Percentiles rank a stretch among this genome's conserved stretches.
phyloP scores from a whole-genome alignment of 2,329 filamentous ascomycete genomes.

The Emmonsiellopsis sp. region DNA sequence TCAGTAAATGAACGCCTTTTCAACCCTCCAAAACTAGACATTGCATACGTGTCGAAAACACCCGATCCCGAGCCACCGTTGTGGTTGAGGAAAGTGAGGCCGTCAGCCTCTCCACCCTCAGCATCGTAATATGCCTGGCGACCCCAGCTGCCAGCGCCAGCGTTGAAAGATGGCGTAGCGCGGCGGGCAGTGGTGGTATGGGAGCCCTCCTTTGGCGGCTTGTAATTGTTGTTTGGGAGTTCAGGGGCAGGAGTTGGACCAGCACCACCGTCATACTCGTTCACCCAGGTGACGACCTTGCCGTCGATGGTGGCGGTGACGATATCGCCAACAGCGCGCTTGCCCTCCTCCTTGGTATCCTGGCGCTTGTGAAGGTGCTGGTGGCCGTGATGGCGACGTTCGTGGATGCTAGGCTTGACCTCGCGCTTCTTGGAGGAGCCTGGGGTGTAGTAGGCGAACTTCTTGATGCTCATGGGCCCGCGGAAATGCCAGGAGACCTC shows the following conservation, averaged over 20 bases:
- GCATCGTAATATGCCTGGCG: slow-evolving; percentile 43
- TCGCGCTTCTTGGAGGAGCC: slow-evolving; percentile 31
- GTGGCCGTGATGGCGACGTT: slow-evolving; percentile 42
- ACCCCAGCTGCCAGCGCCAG: slow-evolving; percentile 27
- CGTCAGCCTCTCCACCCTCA: slow-evolving; percentile 35
- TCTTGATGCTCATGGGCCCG: slow-evolving; percentile 57
- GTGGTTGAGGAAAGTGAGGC: slow-evolving; percentile 52
- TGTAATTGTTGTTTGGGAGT: neutral
- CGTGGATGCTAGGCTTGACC: slow-evolving; percentile 25
- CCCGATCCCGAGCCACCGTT: slow-evolving; percentile 48
- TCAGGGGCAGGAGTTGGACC: slow-evolving; percentile 9
- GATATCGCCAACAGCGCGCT: slow-evolving; percentile 41
- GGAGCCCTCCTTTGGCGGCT: neutral
- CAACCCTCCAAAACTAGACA: neutral
- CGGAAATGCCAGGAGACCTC: slow-evolving; percentile 66
- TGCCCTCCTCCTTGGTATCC: slow-evolving; percentile 25
- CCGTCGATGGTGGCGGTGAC: slow-evolving; percentile 54
- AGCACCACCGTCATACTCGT: slow-evolving; percentile 41
- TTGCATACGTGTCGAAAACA: slow-evolving; percentile 41
- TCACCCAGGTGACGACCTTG: slow-evolving; percentile 49
- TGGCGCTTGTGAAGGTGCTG: slow-evolving; percentile 36
- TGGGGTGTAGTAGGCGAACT: slow-evolving; percentile 62
- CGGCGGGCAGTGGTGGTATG: neutral
- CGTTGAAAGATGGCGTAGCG: slow-evolving; percentile 13
- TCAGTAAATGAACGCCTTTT: neutral